A percentile compares a stretch with the other conserved stretches of the same genome.
These are phyloP conservation scores for Rhodomyrtus tomentosa DNA, from an alignment of 345 rosid genomes.

Conservation along the genomic window DNA sequence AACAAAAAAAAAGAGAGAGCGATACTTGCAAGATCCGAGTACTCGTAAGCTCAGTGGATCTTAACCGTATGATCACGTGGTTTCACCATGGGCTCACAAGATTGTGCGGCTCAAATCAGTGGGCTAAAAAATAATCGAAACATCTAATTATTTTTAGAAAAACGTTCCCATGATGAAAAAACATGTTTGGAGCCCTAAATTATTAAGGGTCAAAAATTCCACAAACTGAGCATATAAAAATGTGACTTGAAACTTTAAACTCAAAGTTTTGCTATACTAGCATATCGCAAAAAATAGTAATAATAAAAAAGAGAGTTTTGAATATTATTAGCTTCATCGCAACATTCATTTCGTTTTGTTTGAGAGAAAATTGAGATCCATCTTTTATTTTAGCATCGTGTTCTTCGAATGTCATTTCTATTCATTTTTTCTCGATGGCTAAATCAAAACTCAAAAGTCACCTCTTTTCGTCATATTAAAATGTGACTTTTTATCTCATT, in stretches of 20 bases:
- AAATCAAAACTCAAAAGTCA: not conserved
- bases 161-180: too few species aligned
- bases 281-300: not conserved
- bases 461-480: not conserved
- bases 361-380: fast-evolving
- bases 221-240: not conserved
- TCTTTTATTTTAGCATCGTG: fast-evolving
- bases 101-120: not conserved
- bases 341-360: not conserved
- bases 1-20: too few species aligned
- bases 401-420: fast-evolving
- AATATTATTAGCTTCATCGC: not conserved
- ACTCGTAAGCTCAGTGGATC: not conserved
- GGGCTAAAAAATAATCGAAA: not conserved
- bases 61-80: not conserved
- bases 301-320: not conserved
- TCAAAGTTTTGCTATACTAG: not conserved
- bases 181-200: too few species aligned
- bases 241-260: not conserved
- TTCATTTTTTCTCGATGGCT: not conserved
- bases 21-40: not conserved
- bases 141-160: not conserved
- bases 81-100: not conserved
- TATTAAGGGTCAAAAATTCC: not conserved
- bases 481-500: too few species aligned